These are phyloP conservation scores for Candida labiduridarum DNA, from an alignment of 1,139 yeast genomes.

Conservation along the genomic window DNA sequence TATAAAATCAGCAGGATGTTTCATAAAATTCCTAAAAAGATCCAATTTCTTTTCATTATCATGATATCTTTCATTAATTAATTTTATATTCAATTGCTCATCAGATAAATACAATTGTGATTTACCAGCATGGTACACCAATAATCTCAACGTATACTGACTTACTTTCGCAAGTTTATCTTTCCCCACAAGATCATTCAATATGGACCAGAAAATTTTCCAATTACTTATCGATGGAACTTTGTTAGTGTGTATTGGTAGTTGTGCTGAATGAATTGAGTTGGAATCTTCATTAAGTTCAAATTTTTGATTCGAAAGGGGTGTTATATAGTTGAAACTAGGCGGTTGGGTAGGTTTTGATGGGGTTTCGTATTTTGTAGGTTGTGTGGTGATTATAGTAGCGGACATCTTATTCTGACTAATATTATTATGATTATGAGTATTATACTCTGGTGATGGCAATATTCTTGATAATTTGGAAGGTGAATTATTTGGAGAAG, in stretches of 20 bases:
- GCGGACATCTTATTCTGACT: conserved; percentile 14
- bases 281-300: conserved; percentile 8
- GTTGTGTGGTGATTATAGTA: conserved; percentile 17
- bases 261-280: conserved; percentile 1
- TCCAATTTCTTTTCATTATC: conserved; percentile 36
- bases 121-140: conserved; percentile 50
- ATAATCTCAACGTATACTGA: conserved; percentile 58
- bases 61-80: conserved; percentile 35
- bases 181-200: conserved; percentile 63
- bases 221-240: conserved; percentile 14
- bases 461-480: conserved; percentile 18
- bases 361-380: conserved; percentile 25
- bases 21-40: conserved; percentile 39
- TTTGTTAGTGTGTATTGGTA: neutral
- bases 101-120: conserved; percentile 42
- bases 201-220: conserved; percentile 54
- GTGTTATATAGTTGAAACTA: conserved; percentile 25
- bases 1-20: conserved; percentile 46
- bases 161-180: conserved; percentile 69
- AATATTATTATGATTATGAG: conserved; percentile 8
- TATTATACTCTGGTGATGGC: conserved; percentile 11
- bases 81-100: conserved; percentile 30
- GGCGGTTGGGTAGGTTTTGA: conserved; percentile 18
- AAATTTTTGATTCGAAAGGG: conserved; percentile 23
- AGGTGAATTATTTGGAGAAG: conserved; percentile 27